A percentile compares a stretch with the other conserved stretches of the same genome.
These are phyloP conservation scores for Umbelopsis ramanniana DNA, from an alignment of 192 early-diverging fungal genomes.

Conservation along the genomic window DNA sequence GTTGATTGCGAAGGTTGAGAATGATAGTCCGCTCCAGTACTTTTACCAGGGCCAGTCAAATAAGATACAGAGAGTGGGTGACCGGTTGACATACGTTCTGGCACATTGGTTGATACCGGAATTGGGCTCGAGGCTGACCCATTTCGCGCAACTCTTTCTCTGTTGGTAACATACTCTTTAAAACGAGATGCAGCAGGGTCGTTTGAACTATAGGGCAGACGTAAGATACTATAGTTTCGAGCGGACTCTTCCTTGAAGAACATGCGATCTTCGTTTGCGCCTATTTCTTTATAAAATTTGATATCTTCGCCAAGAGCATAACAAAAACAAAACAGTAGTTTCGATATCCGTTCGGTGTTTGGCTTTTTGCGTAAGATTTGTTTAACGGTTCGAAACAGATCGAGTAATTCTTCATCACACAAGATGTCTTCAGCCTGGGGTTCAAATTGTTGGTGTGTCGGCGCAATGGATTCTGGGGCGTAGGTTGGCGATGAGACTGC, in stretches of 20 bases:
- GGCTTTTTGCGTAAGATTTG: constrained; percentile 35
- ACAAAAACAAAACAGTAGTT: constrained; percentile 41
- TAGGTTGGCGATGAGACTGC: constrained; percentile 16
- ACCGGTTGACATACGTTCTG: constrained; percentile 17
- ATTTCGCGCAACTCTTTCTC: not conserved
- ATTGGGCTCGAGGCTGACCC: not conserved
- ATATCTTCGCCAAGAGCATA: constrained; percentile 39
- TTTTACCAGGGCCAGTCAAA: constrained; percentile 6
- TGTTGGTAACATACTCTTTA: constrained; percentile 13
- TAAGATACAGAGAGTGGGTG: constrained; percentile 20
- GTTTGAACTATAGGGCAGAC: not conserved
- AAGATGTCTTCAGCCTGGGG: constrained; percentile 44
- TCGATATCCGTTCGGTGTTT: constrained; percentile 34
- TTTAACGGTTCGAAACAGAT: constrained; percentile 39
- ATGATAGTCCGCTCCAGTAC: not conserved
- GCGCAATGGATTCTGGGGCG: not conserved
- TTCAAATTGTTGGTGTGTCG: constrained; percentile 17
- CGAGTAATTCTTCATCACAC: constrained; percentile 42
- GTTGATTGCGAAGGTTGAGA: constrained; percentile 3
- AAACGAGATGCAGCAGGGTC: constrained; percentile 9
- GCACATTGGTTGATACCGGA: not conserved
- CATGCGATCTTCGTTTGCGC: constrained; percentile 15
- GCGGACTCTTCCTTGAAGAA: constrained; percentile 22
- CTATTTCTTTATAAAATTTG: constrained; percentile 26
- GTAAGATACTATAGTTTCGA: constrained; percentile 9